A percentile compares a stretch with the other conserved stretches of the same genome.
These are phyloP conservation scores for Poa annua DNA, from an alignment of 176 grass and related monocot genomes.

Conservation along the genomic window DNA sequence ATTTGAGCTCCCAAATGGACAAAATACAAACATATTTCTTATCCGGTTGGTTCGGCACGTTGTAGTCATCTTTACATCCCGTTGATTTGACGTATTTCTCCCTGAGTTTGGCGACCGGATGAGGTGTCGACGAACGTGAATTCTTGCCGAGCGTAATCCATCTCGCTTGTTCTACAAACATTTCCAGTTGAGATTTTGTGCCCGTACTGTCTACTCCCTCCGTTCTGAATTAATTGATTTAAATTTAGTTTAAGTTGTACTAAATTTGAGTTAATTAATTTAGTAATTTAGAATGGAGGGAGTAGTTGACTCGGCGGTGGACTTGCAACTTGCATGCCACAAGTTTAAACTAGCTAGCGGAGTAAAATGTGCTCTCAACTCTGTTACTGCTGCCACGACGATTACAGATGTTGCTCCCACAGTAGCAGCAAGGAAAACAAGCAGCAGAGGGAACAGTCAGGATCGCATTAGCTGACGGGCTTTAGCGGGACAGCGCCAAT, in stretches of 20 bases:
- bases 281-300: no score
- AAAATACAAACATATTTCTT: no score
- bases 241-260: no score
- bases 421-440: neutral
- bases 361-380: neutral
- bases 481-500: neutral
- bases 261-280: no score
- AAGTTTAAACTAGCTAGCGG: neutral
- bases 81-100: neutral
- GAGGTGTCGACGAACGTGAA: neutral
- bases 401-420: neutral
- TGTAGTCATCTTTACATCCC: no score
- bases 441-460: neutral
- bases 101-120: neutral
- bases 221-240: no score
- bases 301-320: neutral
- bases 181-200: neutral
- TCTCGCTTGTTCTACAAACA: neutral
- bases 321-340: neutral
- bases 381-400: neutral
- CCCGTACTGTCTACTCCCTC: no score
- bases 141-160: neutral
- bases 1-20: no score
- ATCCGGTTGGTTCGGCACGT: no score
- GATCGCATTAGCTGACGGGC: neutral